Percentiles rank a stretch among this genome's conserved stretches.
These are phyloP conservation scores for Anastatica hierochuntica DNA, from an alignment of 345 rosid species.

Conservation along the genomic window DNA sequence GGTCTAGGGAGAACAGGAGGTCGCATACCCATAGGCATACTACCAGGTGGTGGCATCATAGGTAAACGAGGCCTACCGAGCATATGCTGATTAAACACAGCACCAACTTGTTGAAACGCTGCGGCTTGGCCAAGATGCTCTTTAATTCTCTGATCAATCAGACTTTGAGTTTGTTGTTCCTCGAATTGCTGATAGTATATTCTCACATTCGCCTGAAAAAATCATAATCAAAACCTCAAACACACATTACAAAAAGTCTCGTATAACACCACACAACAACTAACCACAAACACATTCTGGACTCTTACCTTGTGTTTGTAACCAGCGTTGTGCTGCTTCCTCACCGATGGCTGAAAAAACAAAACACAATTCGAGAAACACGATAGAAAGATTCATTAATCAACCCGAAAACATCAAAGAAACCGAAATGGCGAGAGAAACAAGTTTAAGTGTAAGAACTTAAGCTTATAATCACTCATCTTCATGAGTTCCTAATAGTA, in stretches of 20 bases:
- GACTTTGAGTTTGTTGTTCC: constrained; percentile 94
- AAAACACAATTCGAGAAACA: background rate
- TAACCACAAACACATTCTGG: background rate
- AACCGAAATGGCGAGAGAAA: background rate
- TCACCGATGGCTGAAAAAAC: constrained; percentile 79
- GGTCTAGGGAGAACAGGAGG: constrained; percentile 90
- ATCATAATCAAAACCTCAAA: constrained; percentile 4
- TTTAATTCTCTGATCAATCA: constrained; percentile 91
- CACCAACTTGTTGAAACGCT: constrained; percentile 85
- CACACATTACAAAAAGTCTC: background rate
- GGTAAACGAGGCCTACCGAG: constrained; percentile 76
- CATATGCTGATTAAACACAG: constrained; percentile 76
- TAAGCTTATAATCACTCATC: background rate
- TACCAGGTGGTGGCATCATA: constrained; percentile 49
- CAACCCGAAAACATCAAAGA: background rate
- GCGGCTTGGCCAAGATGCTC: constrained; percentile 92
- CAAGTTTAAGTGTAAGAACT: background rate
- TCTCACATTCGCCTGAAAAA: constrained; percentile 84
- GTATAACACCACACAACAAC: background rate
- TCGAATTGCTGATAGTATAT: constrained; percentile 94
- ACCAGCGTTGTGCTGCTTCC: constrained; percentile 98
- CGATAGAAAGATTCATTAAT: too few relatives aligned
- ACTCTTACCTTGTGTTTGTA: constrained; percentile 87
- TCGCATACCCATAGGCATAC: constrained; percentile 60
- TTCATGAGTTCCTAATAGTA: background rate